Evolutionary conservation across 2,329 filamentous ascomycete species (phyloP), one percentile per base, ranked within the genome.

Genomic region (Aureobasidium lini): DNA sequence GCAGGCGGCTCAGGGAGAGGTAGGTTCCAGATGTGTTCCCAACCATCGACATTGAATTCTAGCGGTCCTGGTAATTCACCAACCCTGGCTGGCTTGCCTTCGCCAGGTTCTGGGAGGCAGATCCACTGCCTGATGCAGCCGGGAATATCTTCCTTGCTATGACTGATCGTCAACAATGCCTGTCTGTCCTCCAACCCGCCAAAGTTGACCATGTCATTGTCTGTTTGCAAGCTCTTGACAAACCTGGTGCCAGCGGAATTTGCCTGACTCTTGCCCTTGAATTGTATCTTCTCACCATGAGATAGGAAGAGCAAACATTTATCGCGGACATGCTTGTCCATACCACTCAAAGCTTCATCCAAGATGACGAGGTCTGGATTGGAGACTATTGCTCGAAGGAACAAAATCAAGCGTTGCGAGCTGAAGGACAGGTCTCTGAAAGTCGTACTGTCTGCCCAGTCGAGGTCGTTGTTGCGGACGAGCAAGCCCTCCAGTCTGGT

Each of bases 91-190:
- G 80, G 73, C 36, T 69, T 66, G 1, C 82, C 81, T 1, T 83
- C 83, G 57, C 86, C 88, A 3, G 86, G 80, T 72, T 92, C 88
- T 1, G 93, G 91, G 32, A 96, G 76, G 70, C 89, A 92, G 53
- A 97, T 79, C 87, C 89, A 97, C 69, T 95, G 85, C 48, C 90
- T 77, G 28, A 96, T 82, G 64, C 86, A 87, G 52, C 87, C 85
- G 0, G 94, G 94, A 9, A 97, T 88, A 72, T 99, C 94, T 67
- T 96, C 91, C 63, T 85, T 86, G 62, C 93, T 81, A 74, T 99
- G 94, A 62, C 90, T 94, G 61, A 97, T 93, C 64, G 92, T 90
- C n/a, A 97, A 81, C 23, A 99, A 75, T 0, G 91, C 91, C 73
- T 97, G 93, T 23, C 83, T 72, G 0, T 84, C 77, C 1, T 80